A percentile compares a stretch with the other conserved stretches of the same genome.
phyloP scores from a whole-genome alignment of 441 rosid species.

The Mallotus repandus region DNA sequence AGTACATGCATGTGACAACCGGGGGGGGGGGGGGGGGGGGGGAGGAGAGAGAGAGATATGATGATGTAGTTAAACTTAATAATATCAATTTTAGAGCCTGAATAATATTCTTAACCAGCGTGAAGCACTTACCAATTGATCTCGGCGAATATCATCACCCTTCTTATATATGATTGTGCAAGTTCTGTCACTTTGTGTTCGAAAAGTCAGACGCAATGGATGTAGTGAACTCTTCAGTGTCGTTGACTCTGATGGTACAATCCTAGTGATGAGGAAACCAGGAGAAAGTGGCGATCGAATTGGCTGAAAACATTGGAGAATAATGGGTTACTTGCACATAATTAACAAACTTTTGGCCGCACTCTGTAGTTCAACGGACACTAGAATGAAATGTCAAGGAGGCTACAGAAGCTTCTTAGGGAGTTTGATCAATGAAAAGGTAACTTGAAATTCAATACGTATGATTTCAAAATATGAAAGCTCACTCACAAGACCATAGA shows the following conservation, averaged over 20 bases:
- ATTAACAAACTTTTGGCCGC: conserved; percentile 12
- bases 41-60: background rate
- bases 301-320: conserved; percentile 53
- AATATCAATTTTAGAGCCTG: background rate
- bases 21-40: background rate
- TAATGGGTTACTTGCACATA: conserved; percentile 12
- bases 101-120: conserved; percentile 11
- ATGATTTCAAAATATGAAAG: conserved; percentile 98
- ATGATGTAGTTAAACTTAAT: background rate
- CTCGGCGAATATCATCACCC: conserved; percentile 99
- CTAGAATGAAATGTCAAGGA: conserved; percentile 9
- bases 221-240: conserved; percentile 88
- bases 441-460: conserved; percentile 18
- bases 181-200: conserved; percentile 72
- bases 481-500: conserved; percentile 90
- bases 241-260: conserved; percentile 90
- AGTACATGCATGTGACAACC: background rate
- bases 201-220: conserved; percentile 89
- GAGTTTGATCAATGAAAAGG: conserved; percentile 12
- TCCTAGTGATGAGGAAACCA: conserved; percentile 74
- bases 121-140: conserved; percentile 71
- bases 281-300: conserved; percentile 92
- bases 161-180: conserved; percentile 88
- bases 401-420: conserved; percentile 22
- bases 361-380: conserved; percentile 14